A percentile compares a stretch with the other conserved stretches of the same genome.
Evolutionary conservation across 352 stramenopile species (phyloP).

Genomic region (Globisporangium mamillatum): DNA sequence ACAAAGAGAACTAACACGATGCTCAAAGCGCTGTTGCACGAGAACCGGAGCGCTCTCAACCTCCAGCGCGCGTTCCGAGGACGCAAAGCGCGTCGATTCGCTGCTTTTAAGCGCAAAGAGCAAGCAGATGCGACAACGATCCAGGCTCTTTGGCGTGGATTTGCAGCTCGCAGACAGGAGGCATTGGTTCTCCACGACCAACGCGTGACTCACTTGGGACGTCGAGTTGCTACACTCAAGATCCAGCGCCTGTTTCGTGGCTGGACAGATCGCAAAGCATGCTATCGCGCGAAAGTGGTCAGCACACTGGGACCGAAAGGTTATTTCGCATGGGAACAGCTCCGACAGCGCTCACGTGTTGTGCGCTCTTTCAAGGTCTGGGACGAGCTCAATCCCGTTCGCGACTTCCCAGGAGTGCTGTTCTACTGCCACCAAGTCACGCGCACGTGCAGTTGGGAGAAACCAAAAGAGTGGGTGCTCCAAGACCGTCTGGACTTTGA

Average conservation of each 20-base stretch:
- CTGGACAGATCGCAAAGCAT: conserved; percentile 31
- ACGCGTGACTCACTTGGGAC: conserved; percentile 23
- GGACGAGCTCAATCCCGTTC: conserved; percentile 59
- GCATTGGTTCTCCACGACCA: conserved; percentile 7
- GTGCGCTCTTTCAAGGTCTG: conserved; percentile 61
- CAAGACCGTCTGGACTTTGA: conserved; percentile 44
- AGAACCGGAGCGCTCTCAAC: conserved; percentile 57
- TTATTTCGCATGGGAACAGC: conserved; percentile 67
- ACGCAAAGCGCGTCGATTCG: conserved; percentile 40
- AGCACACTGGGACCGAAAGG: conserved; percentile 40
- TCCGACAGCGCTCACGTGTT: conserved; percentile 26
- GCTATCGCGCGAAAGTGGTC: conserved; percentile 47
- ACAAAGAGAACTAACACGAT: conserved; percentile 37
- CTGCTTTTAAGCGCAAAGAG: conserved; percentile 29
- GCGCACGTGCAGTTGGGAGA: conserved; percentile 58
- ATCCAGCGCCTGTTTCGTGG: conserved; percentile 68
- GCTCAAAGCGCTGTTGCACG: conserved; percentile 43
- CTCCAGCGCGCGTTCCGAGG: conserved; percentile 70
- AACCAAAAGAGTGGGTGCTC: conserved; percentile 51
- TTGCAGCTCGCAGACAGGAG: conserved; percentile 33
- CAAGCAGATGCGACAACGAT: conserved; percentile 43
- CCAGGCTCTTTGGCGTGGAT: conserved; percentile 49
- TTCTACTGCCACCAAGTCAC: conserved; percentile 82
- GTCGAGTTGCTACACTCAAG: conserved; percentile 26
- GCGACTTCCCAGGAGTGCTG: conserved; percentile 42